phyloP scores from a whole-genome alignment of 2,329 filamentous ascomycete species.

The Didymosphaeria variabile region DNA sequence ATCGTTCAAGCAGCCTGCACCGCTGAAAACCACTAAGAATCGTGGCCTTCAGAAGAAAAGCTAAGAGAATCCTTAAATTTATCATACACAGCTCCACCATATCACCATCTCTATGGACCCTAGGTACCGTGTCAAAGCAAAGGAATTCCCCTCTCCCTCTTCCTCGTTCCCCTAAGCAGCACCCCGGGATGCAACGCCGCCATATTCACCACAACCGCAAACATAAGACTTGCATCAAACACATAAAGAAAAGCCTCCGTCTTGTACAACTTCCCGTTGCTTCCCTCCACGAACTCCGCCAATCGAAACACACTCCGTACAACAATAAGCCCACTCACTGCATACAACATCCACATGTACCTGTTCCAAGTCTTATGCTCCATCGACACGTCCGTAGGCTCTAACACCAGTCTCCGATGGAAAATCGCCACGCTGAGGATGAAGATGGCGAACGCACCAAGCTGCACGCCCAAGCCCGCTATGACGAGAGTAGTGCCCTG shows the following conservation, averaged over 20 bases:
- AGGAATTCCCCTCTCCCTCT: conserved; percentile 15
- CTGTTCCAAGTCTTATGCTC: conserved; percentile 21
- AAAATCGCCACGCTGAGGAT: conserved; percentile 23
- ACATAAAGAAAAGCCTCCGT: conserved; percentile 27
- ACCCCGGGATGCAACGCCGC: conserved; percentile 25
- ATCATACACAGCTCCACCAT: background rate
- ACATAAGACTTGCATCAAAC: conserved; percentile 30
- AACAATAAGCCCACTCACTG: conserved; percentile 26
- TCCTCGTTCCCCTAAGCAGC: conserved; percentile 21
- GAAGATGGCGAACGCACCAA: conserved; percentile 26
- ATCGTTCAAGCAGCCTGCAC: background rate
- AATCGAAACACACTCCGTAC: conserved; percentile 27
- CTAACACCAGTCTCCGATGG: conserved; percentile 21
- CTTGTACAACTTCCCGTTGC: conserved; percentile 17
- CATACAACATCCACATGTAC: conserved; percentile 21
- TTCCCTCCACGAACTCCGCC: conserved; percentile 24
- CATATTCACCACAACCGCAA: conserved; percentile 19
- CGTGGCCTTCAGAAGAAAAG: background rate
- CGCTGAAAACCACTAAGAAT: background rate
- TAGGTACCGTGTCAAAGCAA: background rate
- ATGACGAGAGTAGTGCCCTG: conserved; percentile 24
- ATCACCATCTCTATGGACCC: background rate
- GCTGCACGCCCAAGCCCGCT: conserved; percentile 25
- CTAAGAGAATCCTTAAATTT: background rate
- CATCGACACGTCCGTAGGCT: conserved; percentile 16